A percentile compares a stretch with the other conserved stretches of the same genome.
Conservation (phyloP, 192 early-diverging fungal genomes). For the Obelidium mucronatum region DNA sequence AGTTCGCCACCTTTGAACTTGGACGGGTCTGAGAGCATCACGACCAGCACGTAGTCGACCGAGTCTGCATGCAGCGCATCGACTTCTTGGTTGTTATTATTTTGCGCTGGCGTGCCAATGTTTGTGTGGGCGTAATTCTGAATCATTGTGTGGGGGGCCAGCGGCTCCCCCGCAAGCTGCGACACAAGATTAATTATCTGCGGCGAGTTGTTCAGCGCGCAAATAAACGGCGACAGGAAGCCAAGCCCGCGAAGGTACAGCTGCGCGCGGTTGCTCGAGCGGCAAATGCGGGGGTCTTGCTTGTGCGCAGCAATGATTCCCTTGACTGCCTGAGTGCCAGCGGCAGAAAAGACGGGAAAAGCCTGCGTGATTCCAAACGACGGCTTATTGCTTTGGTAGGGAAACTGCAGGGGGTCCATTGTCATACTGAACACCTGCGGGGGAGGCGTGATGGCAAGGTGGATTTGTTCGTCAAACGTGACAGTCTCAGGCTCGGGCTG, state of each 20-base stretch:
- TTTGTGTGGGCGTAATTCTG: constrained; percentile 9
- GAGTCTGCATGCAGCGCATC: background rate
- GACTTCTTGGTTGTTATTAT: background rate
- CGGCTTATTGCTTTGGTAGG: background rate
- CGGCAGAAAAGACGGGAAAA: background rate
- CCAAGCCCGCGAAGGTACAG: constrained; percentile 5
- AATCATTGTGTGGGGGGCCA: constrained; percentile 1
- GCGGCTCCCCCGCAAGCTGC: background rate
- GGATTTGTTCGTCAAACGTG: too few relatives aligned
- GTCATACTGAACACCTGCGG: constrained; percentile 3
- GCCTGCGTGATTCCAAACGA: background rate
- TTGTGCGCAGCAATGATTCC: background rate
- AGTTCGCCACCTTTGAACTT: background rate
- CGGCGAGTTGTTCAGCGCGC: background rate
- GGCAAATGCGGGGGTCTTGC: background rate
- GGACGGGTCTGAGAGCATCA: background rate
- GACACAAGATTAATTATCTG: background rate
- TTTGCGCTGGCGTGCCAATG: background rate
- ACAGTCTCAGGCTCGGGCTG: too few relatives aligned
- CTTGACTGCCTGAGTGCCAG: background rate
- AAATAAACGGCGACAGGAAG: background rate
- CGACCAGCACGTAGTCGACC: constrained; percentile 3
- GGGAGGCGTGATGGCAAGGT: background rate
- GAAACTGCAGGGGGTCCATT: background rate
- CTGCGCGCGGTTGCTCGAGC: background rate